Evolutionary conservation across 2,329 filamentous ascomycete genomes (phyloP), one percentile per base, ranked within the genome.

Genomic region (Didymella glomerata): DNA sequence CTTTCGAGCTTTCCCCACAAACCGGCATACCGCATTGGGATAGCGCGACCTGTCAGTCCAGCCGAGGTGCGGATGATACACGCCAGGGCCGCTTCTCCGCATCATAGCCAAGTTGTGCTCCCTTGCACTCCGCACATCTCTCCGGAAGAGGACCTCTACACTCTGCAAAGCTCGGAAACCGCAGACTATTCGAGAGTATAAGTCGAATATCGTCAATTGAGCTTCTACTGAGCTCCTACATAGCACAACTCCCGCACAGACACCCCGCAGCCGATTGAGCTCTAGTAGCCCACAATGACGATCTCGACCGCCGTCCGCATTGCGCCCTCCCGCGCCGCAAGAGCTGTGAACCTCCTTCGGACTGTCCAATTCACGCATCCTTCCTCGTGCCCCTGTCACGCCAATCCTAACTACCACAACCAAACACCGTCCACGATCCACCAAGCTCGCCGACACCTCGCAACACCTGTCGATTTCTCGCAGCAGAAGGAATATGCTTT

Each of bases 401-500:
- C 91, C 42, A 97, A 97, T 70, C 92, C 93, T 11, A 85, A 94
- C 74, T 88, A 93, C 67, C 88, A 93, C 67, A 76, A 83, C 47
- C 68, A 68, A 38, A 69, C 67, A 28, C 71, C 69, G 5, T 68
- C 64, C 2, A 77, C 82, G 6, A 74, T 83, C 41, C 69, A 74
- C 13, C 84, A 85, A 79, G 84, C 84, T 38, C 83, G 83, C 40
- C 79, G 86, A 40, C 82, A 85, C 60, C 80, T 93, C 60, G 93
- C 92, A n/a, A 94, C 92, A 0, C 92, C 93, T 0, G 80, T 90
- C 27, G 89, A 92, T 70, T 79, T 84, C 9, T 84, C 86, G 2
- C 85, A 88, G 64, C 86, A 93, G 72, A 97, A 96, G 76, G 95
- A 99, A 77, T 99, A 99, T 80, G 95, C 95, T 14, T 99, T 99